Evolutionary conservation across 73 alveolate genomes (phyloP), one percentile per base, ranked within the genome.

Genomic region (Paramecium caudatum): DNA sequence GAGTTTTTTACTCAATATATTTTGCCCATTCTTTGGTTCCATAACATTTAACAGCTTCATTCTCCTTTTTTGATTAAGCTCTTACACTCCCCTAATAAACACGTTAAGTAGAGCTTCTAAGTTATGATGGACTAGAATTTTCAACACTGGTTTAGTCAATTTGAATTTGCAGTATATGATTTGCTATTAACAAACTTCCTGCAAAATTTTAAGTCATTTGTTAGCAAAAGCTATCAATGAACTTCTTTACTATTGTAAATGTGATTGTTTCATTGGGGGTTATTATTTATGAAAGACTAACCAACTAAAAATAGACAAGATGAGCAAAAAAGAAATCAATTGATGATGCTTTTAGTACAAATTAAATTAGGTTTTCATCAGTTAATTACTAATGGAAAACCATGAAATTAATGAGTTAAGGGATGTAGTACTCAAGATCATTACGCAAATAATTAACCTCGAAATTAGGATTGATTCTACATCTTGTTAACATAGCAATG

Each of bases 381-480:
- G 63, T 62, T 63, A 86, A 41, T 37, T 61, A 49, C 45, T 86
- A 37, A 78, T 86, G 93, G 68, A 86, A 86, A 10, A 86, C 93
- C 33, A 86, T 36, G 55, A 62, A 86, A 63, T 86, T 86, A 23
- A 74, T 25, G 19, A 95, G 90, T 90, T 95, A 95, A 21, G 98
- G 98, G 25, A 95, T 92, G 94, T 82, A 95, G 84, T 94, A 95
- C 82, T 95, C 98, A 27, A 95, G 92, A 61, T 96, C 99, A 63
- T 91, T 88, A 90, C 99, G 91, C 4, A 27, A 19, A 93, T 91
- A 63, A 82, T 83, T 90, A 23, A 90, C 46, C 39, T 94, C 47
- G 92, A 96, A 95, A 91, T 96, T 96, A 1, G 99, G 99, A 78
- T 96, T 96, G 61, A 96, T 92, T 83, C 98, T 91, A 15, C 93